Conservation (phyloP, 2,329 filamentous ascomycete genomes). For the Penicillium sp. region DNA sequence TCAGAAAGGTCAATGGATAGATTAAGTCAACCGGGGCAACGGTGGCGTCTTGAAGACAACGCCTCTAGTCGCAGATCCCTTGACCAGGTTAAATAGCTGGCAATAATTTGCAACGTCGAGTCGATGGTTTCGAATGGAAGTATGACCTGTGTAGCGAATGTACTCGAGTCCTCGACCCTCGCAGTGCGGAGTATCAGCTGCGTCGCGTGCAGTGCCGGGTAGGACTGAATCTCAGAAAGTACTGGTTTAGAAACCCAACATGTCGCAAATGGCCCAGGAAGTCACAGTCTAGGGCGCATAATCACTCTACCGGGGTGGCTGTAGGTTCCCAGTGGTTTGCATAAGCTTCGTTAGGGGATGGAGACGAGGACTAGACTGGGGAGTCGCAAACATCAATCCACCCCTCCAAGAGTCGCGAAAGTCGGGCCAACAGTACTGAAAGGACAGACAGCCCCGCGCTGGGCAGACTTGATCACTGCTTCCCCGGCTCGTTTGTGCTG, state of each 20-base stretch:
- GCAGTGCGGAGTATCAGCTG: conserved; percentile 19
- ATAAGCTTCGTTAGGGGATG: conserved; percentile 15
- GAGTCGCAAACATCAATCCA: conserved; percentile 11
- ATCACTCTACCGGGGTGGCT: conserved; percentile 30
- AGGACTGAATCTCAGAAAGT: conserved; percentile 12
- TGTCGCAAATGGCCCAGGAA: conserved; percentile 28
- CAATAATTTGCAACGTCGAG: no score
- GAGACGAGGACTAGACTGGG: conserved; percentile 4
- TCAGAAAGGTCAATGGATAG: no score
- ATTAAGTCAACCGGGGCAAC: no score
- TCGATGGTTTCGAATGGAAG: no score
- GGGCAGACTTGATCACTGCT: no score
- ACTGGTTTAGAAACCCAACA: conserved; percentile 26
- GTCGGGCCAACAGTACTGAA: no score
- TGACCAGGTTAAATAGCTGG: no score
- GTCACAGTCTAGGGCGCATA: conserved; percentile 24
- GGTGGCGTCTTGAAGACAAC: no score
- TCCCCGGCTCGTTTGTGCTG: no score
- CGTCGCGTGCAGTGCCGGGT: conserved; percentile 16
- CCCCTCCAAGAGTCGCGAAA: conserved; percentile 15
- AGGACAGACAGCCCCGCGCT: no score
- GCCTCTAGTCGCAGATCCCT: no score
- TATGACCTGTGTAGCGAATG: no score
- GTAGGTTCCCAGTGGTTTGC: conserved; percentile 28
- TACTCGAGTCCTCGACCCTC: conserved; percentile 6